Percentiles rank a stretch among this genome's conserved stretches.
Conservation (phyloP, 176 grass and related monocot species). For the Melocanna baccifera region DNA sequence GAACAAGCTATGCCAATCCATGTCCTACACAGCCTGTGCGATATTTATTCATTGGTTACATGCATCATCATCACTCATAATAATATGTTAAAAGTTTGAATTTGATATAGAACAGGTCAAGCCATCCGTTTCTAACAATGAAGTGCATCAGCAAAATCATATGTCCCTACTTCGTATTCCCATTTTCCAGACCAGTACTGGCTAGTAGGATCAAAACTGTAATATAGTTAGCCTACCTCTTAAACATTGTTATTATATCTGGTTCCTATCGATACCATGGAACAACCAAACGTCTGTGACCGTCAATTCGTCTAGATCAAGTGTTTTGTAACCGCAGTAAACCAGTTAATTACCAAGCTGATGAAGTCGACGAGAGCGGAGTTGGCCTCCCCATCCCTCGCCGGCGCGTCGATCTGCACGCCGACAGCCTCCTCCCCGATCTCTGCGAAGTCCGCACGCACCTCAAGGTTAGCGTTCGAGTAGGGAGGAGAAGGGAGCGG, state of each 20-base stretch:
- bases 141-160: background rate
- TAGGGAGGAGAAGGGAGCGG: background rate
- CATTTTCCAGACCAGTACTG: background rate
- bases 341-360: constrained; percentile 53
- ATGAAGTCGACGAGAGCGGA: constrained; percentile 87
- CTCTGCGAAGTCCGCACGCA: constrained; percentile 39
- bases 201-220: background rate
- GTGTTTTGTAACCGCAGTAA: background rate
- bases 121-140: background rate
- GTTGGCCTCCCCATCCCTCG: constrained; percentile 92
- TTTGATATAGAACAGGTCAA: background rate
- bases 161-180: background rate
- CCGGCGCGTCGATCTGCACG: constrained; percentile 92
- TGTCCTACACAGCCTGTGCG: background rate
- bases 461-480: background rate
- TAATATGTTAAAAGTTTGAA: background rate
- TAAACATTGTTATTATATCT: background rate
- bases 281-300: background rate
- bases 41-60: background rate
- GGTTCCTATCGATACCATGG: background rate
- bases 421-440: constrained; percentile 79
- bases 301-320: background rate
- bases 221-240: background rate
- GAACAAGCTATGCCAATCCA: background rate
- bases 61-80: background rate